Evolutionary conservation across 2,329 filamentous ascomycete genomes (phyloP).

Genomic region (Corinectria fuckeliana): DNA sequence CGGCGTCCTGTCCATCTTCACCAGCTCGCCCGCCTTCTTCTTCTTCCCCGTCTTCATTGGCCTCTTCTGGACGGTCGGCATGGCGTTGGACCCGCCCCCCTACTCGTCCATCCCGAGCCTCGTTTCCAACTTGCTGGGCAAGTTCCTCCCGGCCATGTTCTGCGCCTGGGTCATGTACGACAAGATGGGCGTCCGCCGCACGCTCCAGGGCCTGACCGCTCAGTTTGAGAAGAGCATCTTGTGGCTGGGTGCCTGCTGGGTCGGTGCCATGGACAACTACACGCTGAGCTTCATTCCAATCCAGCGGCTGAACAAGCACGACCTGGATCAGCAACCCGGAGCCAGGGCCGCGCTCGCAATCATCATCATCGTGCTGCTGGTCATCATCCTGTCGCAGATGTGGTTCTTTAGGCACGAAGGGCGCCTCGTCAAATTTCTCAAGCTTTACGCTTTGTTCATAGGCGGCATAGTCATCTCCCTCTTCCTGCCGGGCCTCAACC

Average conservation of each 20-base stretch:
- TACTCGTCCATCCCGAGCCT: conserved; percentile 71
- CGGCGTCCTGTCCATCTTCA: conserved; percentile 79
- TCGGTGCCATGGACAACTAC: conserved; percentile 92
- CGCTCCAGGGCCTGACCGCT: conserved; percentile 74
- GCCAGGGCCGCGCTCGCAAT: conserved; percentile 82
- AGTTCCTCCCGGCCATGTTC: conserved; percentile 87
- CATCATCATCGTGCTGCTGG: conserved; percentile 73
- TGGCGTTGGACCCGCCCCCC: conserved; percentile 86
- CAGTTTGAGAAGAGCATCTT: conserved; percentile 90
- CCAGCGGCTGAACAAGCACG: conserved; percentile 86
- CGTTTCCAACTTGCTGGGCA: conserved; percentile 78
- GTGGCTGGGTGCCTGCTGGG: conserved; percentile 90
- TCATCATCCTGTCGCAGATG: conserved; percentile 75
- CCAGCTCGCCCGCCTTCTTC: conserved; percentile 77
- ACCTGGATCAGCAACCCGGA: conserved; percentile 87
- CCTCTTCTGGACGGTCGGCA: conserved; percentile 87
- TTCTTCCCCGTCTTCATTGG: conserved; percentile 84
- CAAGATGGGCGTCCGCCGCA: conserved; percentile 77
- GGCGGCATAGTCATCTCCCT: conserved; percentile 73
- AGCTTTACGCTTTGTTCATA: conserved; percentile 75
- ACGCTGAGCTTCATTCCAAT: conserved; percentile 95
- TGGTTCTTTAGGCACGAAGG: conserved; percentile 89
- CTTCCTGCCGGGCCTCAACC: conserved; percentile 74
- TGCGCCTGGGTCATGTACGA: conserved; percentile 87
- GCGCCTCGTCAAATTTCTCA: conserved; percentile 77